Base-by-base conservation (phyloP, 2,329 filamentous ascomycete species). In the Colletotrichum lini region DNA sequence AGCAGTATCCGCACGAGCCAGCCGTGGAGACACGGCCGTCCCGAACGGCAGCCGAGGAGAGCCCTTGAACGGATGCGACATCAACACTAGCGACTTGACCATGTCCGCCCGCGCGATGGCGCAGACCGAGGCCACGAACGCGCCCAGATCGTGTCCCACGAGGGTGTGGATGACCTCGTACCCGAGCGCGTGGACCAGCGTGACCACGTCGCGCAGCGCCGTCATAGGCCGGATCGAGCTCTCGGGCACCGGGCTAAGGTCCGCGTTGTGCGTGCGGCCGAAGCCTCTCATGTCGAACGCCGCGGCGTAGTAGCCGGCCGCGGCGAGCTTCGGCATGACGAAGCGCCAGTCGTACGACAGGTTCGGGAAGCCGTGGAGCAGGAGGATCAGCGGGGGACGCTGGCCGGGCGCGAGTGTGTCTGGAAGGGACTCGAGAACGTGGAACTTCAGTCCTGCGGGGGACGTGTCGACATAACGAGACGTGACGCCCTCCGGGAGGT, bases 301-400 rank as follows among this genome's bases (percentile, higher is more conserved):
- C 2, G 93, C 88, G 64, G 91, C 90, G 76, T 91, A 86, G 79
- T 90, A 93, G 38, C 91, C 91, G 7, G 85, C 83, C 0, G 81
- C 79, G 6, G 91, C 88, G n/a, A 94, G 82, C 0, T 82, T 77
- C 8, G 86, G 85, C 75, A 93, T 84, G 45, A 92, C 80, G 67
- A 90, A 89, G 62, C 91, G 88, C 90, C 91, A 93, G 57, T 91
- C 92, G 78, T 87, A 93, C 38, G 91, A 90, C 2, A 93, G 83
- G 76, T 93, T 91, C 2, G 91, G 91, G 73, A 89, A 93, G 47
- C 91, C 91, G 79, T 92, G 91, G 58, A 89, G 85, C 59, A 92
- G 87, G 8, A 93, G 78, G 10, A 93, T 80, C 13, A 93, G 83
- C 1, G 90, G 90, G 8, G 49, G 13, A 0, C 15, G 54, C 2